Conservation (phyloP, 2,329 filamentous ascomycete genomes). For the Trichophyton rubrum region DNA sequence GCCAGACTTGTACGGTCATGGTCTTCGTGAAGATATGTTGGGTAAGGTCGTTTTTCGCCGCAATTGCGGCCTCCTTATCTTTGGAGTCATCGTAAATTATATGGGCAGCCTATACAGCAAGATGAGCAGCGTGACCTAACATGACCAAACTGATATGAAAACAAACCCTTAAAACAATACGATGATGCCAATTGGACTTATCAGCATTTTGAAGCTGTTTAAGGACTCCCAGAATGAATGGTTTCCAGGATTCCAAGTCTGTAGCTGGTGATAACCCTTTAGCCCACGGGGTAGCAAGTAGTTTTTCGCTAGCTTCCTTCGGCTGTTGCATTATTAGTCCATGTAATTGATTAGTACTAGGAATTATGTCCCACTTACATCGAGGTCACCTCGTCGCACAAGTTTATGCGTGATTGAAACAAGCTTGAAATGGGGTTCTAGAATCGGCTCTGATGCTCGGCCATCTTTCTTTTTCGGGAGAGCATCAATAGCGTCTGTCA, state of each 20-base stretch:
- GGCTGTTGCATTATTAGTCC: conserved; percentile 30
- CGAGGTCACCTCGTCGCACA: conserved; percentile 42
- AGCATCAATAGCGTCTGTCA: conserved; percentile 48
- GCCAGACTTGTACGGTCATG: conserved; percentile 91
- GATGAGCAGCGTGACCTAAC: background rate
- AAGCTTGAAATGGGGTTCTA: conserved; percentile 90
- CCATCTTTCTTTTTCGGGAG: conserved; percentile 49
- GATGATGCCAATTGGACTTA: conserved; percentile 91
- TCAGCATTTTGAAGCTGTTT: conserved; percentile 55
- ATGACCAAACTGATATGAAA: conserved; percentile 16
- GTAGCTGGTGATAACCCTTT: conserved; percentile 39
- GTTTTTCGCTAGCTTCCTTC: conserved; percentile 37
- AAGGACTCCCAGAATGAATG: conserved; percentile 49
- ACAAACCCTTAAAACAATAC: conserved; percentile 65
- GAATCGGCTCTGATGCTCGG: conserved; percentile 53
- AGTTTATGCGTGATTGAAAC: conserved; percentile 72
- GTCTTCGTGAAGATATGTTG: conserved; percentile 85
- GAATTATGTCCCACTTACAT: conserved; percentile 23
- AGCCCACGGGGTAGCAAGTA: conserved; percentile 44
- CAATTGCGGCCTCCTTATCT: conserved; percentile 41
- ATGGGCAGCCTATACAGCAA: conserved; percentile 40
- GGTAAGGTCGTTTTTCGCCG: conserved; percentile 66
- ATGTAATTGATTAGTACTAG: conserved; percentile 3
- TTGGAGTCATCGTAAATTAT: conserved; percentile 47
- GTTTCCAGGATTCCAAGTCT: conserved; percentile 42